These are phyloP conservation scores for Hypoxylon sp. DNA, from an alignment of 2,329 filamentous ascomycete species.

Conservation along the genomic window DNA sequence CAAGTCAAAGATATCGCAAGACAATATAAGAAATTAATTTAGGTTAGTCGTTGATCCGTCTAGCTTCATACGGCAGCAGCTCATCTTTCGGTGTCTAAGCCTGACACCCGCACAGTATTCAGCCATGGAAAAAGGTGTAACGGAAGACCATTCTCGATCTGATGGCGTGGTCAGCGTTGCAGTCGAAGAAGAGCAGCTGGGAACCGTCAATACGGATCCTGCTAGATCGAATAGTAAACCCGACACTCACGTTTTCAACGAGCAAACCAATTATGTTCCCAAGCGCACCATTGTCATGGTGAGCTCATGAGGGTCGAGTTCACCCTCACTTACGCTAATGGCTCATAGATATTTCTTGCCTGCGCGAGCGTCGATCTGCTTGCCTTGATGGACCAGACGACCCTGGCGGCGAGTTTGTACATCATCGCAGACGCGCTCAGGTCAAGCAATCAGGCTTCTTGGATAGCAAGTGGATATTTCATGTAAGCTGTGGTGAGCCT, in stretches of 20 bases:
- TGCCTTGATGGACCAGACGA: slow-evolving; percentile 66
- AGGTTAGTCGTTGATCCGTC: slow-evolving; percentile 11
- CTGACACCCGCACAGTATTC: not conserved
- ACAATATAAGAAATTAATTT: slow-evolving; percentile 8
- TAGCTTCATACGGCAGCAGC: slow-evolving; percentile 7
- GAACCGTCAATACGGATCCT: slow-evolving; percentile 2
- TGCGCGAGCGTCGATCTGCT: slow-evolving; percentile 63
- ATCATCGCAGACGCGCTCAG: slow-evolving; percentile 61
- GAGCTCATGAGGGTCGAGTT: slow-evolving; percentile 13
- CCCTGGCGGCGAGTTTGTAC: slow-evolving; percentile 61
- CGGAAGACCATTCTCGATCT: slow-evolving; percentile 1
- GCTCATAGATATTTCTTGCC: slow-evolving; percentile 61
- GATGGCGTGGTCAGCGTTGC: slow-evolving; percentile 5
- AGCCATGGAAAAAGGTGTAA: slow-evolving; percentile 24
- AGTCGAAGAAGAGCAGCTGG: not conserved
- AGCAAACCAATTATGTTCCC: slow-evolving; percentile 65
- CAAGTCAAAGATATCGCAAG: not conserved
- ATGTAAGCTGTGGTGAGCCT: slow-evolving; percentile 50
- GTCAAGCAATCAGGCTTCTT: slow-evolving; percentile 59
- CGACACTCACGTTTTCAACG: slow-evolving; percentile 54
- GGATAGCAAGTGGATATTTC: slow-evolving; percentile 65
- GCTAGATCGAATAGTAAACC: not conserved
- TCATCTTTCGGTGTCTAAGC: not conserved
- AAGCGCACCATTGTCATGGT: slow-evolving; percentile 60
- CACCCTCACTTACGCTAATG: slow-evolving; percentile 17